phyloP scores from a whole-genome alignment of 2,329 filamentous ascomycete genomes.

The Madurella fahalii region DNA sequence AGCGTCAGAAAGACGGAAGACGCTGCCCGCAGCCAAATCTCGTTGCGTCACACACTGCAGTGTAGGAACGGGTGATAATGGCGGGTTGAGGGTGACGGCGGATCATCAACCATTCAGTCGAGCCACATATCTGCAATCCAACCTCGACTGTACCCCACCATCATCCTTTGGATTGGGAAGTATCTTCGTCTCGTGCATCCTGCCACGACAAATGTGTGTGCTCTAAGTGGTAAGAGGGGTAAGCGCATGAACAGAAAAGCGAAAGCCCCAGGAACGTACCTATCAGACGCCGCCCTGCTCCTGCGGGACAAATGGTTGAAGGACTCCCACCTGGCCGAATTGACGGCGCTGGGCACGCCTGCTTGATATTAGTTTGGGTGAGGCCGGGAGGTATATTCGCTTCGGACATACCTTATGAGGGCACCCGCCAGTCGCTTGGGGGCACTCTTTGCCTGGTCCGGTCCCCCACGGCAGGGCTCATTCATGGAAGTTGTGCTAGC shows the following conservation, averaged over 20 bases:
- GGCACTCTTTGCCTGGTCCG: no score
- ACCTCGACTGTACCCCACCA: not conserved
- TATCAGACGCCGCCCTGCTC: not conserved
- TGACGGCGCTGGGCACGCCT: not conserved
- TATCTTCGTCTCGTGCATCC: not conserved
- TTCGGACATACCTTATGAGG: no score
- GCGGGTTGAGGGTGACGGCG: slow-evolving; percentile 2
- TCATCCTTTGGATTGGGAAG: not conserved
- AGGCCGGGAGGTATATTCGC: not conserved
- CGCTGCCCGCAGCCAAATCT: not conserved
- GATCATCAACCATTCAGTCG: slow-evolving; percentile 5
- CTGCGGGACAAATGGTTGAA: not conserved
- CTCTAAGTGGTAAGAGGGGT: not conserved
- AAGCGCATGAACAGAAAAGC: not conserved
- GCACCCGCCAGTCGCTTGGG: no score
- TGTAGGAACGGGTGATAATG: not conserved
- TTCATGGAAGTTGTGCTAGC: no score
- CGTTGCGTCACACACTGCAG: slow-evolving; percentile 1
- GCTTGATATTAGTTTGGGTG: not conserved
- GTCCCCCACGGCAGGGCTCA: no score
- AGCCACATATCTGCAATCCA: not conserved
- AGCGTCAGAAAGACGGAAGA: not conserved
- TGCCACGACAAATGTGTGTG: not conserved
- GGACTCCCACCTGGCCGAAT: not conserved
- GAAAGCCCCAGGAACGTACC: slow-evolving; percentile 1